A percentile compares a stretch with the other conserved stretches of the same genome.
These are phyloP conservation scores for Madurella fahalii DNA, from an alignment of 2,329 filamentous ascomycete species.

Conservation along the genomic window DNA sequence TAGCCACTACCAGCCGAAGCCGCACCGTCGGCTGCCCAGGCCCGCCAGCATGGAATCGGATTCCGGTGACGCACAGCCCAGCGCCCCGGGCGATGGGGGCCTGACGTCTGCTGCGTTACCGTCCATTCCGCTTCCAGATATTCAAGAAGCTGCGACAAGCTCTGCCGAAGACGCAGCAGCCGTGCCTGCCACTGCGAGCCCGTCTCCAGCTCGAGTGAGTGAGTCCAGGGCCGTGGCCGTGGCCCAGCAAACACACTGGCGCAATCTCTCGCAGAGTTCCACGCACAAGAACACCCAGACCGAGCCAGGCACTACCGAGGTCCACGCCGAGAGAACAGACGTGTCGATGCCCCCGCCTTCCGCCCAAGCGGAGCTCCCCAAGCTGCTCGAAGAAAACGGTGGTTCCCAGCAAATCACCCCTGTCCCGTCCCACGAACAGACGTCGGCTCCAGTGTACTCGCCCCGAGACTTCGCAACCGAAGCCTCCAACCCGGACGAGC, in stretches of 20 bases:
- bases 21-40: no score
- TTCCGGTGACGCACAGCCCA: not conserved
- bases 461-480: constrained; percentile 33
- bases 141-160: not conserved
- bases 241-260: constrained; percentile 25
- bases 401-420: not conserved
- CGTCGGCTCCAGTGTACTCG: constrained; percentile 4
- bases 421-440: not conserved
- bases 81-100: not conserved
- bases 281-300: constrained; percentile 55
- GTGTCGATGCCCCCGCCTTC: constrained; percentile 60
- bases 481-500: constrained; percentile 33
- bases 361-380: constrained; percentile 33
- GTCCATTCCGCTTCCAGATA: not conserved
- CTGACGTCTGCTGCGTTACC: not conserved
- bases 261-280: constrained; percentile 42
- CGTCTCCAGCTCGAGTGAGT: not conserved
- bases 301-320: constrained; percentile 56
- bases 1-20: no score
- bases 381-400: constrained; percentile 39
- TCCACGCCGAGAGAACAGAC: constrained; percentile 55
- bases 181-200: not conserved
- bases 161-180: not conserved
- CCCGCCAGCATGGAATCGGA: not conserved
- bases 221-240: not conserved